phyloP scores from a whole-genome alignment of 2,329 filamentous ascomycete genomes.

The Rosellinia necatrix region DNA sequence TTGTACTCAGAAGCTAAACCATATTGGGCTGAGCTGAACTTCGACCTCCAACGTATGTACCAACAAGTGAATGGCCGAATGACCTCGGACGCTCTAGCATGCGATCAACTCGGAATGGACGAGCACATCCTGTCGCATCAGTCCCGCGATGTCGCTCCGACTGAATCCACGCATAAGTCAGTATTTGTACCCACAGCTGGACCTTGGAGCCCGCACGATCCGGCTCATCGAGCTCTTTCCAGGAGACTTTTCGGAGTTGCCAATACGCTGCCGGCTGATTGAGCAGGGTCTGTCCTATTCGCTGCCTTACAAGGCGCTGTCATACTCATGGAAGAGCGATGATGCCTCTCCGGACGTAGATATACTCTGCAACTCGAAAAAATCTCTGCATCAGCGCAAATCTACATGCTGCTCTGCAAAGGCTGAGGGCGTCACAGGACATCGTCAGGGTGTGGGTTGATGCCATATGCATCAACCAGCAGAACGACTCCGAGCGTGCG shows the following conservation, averaged over 20 bases:
- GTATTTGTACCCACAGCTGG: constrained; percentile 19
- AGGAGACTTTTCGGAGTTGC: constrained; percentile 4
- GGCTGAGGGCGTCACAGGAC: constrained; percentile 13
- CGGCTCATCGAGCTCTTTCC: constrained; percentile 24
- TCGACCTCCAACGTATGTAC: background rate
- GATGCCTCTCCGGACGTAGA: constrained; percentile 4
- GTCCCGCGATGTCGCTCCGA: constrained; percentile 17
- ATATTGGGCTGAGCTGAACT: constrained; percentile 2
- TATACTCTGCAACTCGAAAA: constrained; percentile 25
- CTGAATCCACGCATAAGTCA: constrained; percentile 14
- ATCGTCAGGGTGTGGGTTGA: constrained; percentile 29
- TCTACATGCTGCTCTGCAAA: constrained; percentile 23
- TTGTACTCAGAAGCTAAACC: background rate
- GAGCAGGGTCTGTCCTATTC: constrained; percentile 8
- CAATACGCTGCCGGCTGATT: constrained; percentile 23
- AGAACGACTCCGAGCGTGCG: constrained; percentile 23
- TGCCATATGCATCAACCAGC: constrained; percentile 32
- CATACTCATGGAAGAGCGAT: constrained; percentile 27
- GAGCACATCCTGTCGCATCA: background rate
- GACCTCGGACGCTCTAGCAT: too few relatives aligned
- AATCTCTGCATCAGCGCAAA: constrained; percentile 23
- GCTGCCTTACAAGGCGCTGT: constrained; percentile 26
- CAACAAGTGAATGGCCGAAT: too few relatives aligned
- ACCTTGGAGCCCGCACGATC: constrained; percentile 10
- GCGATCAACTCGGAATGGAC: too few relatives aligned